phyloP scores from a whole-genome alignment of 768 basidiomycete genomes.

The Boletus rufocinnamomeus region DNA sequence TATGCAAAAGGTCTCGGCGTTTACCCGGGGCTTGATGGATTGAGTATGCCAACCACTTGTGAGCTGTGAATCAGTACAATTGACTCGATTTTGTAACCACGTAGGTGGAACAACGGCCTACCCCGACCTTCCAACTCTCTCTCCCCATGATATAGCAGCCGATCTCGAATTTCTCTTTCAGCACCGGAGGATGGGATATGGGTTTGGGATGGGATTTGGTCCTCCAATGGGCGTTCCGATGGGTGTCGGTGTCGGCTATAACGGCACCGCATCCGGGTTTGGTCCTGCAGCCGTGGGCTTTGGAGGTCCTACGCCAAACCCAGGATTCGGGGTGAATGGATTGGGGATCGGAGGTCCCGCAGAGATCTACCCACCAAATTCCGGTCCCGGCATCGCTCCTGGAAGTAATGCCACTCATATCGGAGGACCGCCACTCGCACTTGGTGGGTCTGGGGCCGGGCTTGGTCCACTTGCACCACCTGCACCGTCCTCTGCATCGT shows the following conservation, averaged over 20 bases:
- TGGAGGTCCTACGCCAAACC: slow-evolving; percentile 14
- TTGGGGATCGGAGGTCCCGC: slow-evolving; percentile 18
- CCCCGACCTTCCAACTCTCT: slow-evolving; percentile 41
- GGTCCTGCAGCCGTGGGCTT: slow-evolving; percentile 21
- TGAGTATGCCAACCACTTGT: slow-evolving; percentile 10
- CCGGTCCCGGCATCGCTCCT: slow-evolving; percentile 16
- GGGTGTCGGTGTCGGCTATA: slow-evolving; percentile 22
- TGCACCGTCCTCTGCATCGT: slow-evolving; percentile 5
- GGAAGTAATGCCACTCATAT: slow-evolving; percentile 11
- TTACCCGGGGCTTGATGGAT: slow-evolving; percentile 23
- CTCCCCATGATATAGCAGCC: slow-evolving; percentile 47
- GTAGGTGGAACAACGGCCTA: slow-evolving; percentile 45
- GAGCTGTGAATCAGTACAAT: slow-evolving; percentile 8
- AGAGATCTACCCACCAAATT: slow-evolving; percentile 20
- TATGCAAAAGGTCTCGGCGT: slow-evolving; percentile 20
- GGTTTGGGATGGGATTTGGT: slow-evolving; percentile 30
- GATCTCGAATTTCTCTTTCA: slow-evolving; percentile 60
- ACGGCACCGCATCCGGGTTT: slow-evolving; percentile 16
- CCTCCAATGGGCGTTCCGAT: slow-evolving; percentile 25
- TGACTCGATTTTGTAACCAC: slow-evolving; percentile 24
- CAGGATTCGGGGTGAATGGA: slow-evolving; percentile 28
- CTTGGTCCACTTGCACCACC: slow-evolving; percentile 10
- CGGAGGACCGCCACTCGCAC: slow-evolving; percentile 7
- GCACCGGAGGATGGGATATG: slow-evolving; percentile 35
- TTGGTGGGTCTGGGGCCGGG: slow-evolving; percentile 13